Percentiles rank a stretch among this genome's conserved stretches.
These are phyloP conservation scores for Cucumis melo DNA, from an alignment of 306 rosid genomes.

Conservation along the genomic window DNA sequence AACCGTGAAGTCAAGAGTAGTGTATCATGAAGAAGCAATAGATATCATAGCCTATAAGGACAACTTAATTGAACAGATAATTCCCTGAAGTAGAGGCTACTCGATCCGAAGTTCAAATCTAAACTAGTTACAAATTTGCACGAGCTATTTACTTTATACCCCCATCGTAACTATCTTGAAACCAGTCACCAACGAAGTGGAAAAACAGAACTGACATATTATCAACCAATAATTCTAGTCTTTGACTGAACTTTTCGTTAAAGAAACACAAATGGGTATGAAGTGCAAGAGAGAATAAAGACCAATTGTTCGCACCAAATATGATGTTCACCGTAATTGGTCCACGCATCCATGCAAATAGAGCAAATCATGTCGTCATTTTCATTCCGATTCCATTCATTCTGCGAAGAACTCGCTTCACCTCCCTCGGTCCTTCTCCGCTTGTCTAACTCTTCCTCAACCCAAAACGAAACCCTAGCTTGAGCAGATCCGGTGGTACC, in stretches of 20 bases:
- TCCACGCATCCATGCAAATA: constrained; percentile 80
- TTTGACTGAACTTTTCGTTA: background rate
- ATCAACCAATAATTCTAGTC: background rate
- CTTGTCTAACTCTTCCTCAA: constrained; percentile 33
- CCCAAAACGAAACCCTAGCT: background rate
- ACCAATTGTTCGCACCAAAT: constrained; percentile 31
- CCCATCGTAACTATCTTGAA: background rate
- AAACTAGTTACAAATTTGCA: background rate
- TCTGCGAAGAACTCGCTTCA: constrained; percentile 37
- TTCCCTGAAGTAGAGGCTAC: background rate
- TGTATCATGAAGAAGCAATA: background rate
- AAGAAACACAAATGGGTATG: background rate
- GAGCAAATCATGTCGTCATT: constrained; percentile 63
- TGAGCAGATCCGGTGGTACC: constrained; percentile 12
- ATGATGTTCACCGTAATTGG: constrained; percentile 48
- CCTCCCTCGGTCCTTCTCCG: constrained; percentile 46
- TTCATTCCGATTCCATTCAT: constrained; percentile 34
- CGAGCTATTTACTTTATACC: background rate
- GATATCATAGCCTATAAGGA: background rate
- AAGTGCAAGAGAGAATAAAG: background rate
- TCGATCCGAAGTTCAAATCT: background rate
- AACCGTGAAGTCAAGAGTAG: background rate
- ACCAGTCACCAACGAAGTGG: background rate
- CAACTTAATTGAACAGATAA: background rate
- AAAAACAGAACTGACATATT: background rate